These are phyloP conservation scores for Fusarium sp. DNA, from an alignment of 2,329 filamentous ascomycete species.

Conservation along the genomic window DNA sequence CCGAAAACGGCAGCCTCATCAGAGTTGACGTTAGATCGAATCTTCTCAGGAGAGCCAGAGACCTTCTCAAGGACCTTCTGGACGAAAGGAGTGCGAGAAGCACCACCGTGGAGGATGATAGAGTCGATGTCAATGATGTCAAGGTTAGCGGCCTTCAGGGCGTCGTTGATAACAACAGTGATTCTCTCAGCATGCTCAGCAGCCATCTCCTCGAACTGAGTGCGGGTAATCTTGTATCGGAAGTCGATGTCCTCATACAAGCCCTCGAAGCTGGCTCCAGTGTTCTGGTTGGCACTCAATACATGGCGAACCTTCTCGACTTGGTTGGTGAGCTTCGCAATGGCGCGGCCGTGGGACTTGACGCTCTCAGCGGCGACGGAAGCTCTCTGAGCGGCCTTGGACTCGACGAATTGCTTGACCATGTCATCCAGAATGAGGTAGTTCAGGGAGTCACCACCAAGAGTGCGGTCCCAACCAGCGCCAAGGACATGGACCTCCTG, in stretches of 20 bases:
- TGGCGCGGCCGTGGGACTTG: slow-evolving; percentile 81
- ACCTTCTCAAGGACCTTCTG: slow-evolving; percentile 87
- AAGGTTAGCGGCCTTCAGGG: slow-evolving; percentile 79
- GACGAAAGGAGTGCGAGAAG: slow-evolving; percentile 91
- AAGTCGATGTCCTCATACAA: slow-evolving; percentile 94
- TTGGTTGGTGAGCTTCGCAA: slow-evolving; percentile 93
- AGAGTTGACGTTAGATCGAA: slow-evolving; percentile 94
- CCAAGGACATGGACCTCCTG: slow-evolving; percentile 94
- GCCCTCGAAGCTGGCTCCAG: slow-evolving; percentile 83
- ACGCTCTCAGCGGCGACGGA: slow-evolving; percentile 72
- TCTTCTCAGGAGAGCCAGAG: slow-evolving; percentile 78
- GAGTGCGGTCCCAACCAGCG: slow-evolving; percentile 86
- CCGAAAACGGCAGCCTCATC: slow-evolving; percentile 97
- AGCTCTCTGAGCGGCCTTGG: slow-evolving; percentile 73
- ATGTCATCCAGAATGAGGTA: slow-evolving; percentile 90
- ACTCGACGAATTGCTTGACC: slow-evolving; percentile 80
- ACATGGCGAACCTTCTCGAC: slow-evolving; percentile 88
- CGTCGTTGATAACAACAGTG: slow-evolving; percentile 74
- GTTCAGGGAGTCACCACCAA: slow-evolving; percentile 92
- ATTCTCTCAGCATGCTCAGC: slow-evolving; percentile 76
- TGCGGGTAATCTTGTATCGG: slow-evolving; percentile 85
- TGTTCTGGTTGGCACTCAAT: slow-evolving; percentile 91
- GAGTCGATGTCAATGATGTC: slow-evolving; percentile 83
- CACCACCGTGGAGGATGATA: slow-evolving; percentile 92
- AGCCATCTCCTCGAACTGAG: slow-evolving; percentile 84